Evolutionary conservation across 2,329 filamentous ascomycete genomes (phyloP).

Genomic region (Bisporella sp.): DNA sequence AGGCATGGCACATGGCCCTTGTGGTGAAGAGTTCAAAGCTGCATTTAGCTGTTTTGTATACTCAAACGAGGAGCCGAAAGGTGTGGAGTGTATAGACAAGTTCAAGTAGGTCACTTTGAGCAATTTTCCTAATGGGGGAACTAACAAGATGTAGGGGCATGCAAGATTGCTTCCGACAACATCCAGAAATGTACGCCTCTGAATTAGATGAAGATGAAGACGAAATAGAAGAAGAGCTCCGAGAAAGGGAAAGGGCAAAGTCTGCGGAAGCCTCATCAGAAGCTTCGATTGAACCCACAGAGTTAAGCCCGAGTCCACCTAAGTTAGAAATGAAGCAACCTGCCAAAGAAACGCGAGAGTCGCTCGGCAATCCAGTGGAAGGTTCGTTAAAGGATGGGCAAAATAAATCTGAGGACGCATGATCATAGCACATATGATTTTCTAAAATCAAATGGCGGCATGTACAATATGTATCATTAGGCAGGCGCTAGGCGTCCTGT

Average conservation of each 20-base stretch:
- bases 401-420: no score
- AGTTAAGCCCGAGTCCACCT: neutral
- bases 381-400: no score
- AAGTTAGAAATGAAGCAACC: neutral
- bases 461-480: no score
- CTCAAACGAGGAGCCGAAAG: conserved; percentile 90
- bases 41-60: conserved; percentile 99
- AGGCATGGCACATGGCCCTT: conserved; percentile 94
- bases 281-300: neutral
- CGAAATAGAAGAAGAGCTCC: conserved; percentile 32
- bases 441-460: no score
- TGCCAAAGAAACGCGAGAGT: no score
- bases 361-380: no score
- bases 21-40: conserved; percentile 88
- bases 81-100: conserved; percentile 94
- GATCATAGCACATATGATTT: no score
- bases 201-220: conserved; percentile 78
- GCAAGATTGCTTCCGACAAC: conserved; percentile 92
- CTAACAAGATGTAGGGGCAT: conserved; percentile 59
- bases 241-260: conserved; percentile 14
- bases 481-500: no score
- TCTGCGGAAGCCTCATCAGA: conserved; percentile 4
- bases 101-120: conserved; percentile 67
- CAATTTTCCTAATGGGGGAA: conserved; percentile 7
- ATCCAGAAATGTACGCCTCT: conserved; percentile 88